Evolutionary conservation across 2,329 filamentous ascomycete genomes (phyloP).

Genomic region (Calonectria pteridis): DNA sequence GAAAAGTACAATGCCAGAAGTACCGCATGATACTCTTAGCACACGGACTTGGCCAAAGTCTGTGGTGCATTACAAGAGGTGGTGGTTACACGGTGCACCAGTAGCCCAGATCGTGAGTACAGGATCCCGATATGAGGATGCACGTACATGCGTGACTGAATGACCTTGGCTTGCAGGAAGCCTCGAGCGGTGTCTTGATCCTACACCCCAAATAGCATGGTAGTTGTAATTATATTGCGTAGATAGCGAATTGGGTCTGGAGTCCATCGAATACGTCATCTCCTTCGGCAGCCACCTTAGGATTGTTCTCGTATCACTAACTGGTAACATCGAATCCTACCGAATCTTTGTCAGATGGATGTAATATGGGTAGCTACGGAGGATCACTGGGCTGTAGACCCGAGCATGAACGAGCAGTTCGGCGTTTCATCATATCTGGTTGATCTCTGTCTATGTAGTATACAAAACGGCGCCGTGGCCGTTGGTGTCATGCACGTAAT

Average conservation of each 20-base stretch:
- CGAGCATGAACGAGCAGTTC: background rate
- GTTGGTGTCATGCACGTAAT: background rate
- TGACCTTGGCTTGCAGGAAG: background rate
- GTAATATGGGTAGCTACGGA: background rate
- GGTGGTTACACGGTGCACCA: background rate
- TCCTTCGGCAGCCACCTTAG: background rate
- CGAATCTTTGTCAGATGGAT: background rate
- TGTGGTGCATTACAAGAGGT: background rate
- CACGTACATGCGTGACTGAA: background rate
- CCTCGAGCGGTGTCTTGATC: background rate
- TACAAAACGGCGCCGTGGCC: background rate
- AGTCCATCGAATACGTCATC: too few species aligned
- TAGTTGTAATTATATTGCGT: too few species aligned
- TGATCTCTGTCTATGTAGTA: constrained; percentile 11
- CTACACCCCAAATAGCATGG: background rate
- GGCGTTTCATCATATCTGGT: background rate
- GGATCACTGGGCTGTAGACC: background rate
- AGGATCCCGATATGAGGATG: background rate
- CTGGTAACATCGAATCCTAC: background rate
- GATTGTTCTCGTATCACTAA: too few species aligned
- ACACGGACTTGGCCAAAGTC: background rate
- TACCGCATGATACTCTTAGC: too few species aligned
- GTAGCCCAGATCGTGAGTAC: too few species aligned
- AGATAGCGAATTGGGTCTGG: too few species aligned
- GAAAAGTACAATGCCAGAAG: too few species aligned